Evolutionary conservation across 371 early-diverging fungal species (phyloP).

Genomic region (Dipsacomyces acuminosporus): DNA sequence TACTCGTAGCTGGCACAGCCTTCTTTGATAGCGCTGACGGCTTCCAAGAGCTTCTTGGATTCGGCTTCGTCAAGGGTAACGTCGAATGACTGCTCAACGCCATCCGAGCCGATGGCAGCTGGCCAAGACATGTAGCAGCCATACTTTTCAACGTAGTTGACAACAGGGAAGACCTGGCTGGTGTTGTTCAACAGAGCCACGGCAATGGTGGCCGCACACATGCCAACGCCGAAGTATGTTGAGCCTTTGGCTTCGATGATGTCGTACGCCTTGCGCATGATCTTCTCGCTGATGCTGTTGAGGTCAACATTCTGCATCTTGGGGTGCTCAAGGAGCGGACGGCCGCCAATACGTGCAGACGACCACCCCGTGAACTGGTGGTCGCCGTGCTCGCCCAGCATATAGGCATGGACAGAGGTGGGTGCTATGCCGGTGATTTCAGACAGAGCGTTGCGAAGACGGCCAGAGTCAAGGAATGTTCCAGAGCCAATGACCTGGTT

Average conservation of each 20-base stretch:
- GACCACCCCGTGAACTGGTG: conserved; percentile 81
- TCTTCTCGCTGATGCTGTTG: conserved; percentile 52
- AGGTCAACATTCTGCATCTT: conserved; percentile 55
- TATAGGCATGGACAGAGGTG: conserved; percentile 71
- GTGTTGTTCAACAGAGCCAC: conserved; percentile 64
- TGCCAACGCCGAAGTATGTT: conserved; percentile 84
- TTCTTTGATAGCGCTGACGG: conserved; percentile 51
- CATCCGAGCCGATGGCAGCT: conserved; percentile 63
- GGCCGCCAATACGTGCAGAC: conserved; percentile 67
- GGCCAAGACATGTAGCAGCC: conserved; percentile 68
- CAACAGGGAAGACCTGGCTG: conserved; percentile 59
- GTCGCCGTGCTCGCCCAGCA: conserved; percentile 87
- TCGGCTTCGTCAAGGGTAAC: conserved; percentile 58
- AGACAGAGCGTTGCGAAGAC: conserved; percentile 64
- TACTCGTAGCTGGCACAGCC: conserved; percentile 46
- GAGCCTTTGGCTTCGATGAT: conserved; percentile 85
- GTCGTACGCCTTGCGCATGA: conserved; percentile 71
- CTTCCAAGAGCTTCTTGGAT: conserved; percentile 46
- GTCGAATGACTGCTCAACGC: conserved; percentile 63
- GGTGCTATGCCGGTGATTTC: conserved; percentile 60
- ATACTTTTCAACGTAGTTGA: conserved; percentile 58
- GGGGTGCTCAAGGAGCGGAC: conserved; percentile 62
- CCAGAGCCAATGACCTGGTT: conserved; percentile 83
- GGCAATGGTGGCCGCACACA: conserved; percentile 66
- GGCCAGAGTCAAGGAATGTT: conserved; percentile 75